Conservation (phyloP, 306 rosid genomes). For the Amphicarpaea edgeworthii region DNA sequence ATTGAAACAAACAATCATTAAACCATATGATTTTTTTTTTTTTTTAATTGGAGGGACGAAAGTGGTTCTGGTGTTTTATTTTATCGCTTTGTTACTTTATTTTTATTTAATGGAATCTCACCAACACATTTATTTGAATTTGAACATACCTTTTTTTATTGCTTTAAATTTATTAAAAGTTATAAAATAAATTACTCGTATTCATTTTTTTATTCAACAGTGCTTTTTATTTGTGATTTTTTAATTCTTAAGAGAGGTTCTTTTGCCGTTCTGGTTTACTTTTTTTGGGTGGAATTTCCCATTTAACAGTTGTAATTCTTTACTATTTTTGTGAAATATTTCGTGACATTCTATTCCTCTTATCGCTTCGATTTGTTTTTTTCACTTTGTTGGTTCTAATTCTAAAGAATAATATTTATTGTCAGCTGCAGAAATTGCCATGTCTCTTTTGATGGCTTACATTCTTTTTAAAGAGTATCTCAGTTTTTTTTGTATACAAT, state of each 20-base stretch:
- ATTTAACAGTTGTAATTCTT: background rate
- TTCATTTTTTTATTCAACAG: too few species aligned
- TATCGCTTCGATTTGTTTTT: conserved; percentile 2
- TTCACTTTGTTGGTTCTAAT: background rate
- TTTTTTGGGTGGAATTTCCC: background rate
- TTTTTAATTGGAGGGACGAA: conserved; percentile 8
- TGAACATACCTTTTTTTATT: background rate
- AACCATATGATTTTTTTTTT: conserved; percentile 3
- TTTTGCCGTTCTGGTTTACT: too few species aligned
- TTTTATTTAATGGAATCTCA: background rate
- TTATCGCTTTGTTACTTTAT: background rate
- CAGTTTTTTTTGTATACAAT: background rate
- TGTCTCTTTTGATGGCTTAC: background rate
- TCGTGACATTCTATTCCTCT: conserved; percentile 3
- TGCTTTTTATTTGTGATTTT: too few species aligned
- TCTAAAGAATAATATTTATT: background rate
- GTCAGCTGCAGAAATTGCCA: background rate
- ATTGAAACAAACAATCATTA: conserved; percentile 29
- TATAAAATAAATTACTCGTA: background rate
- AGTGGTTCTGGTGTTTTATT: background rate
- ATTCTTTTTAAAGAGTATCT: background rate
- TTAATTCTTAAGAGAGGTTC: too few species aligned
- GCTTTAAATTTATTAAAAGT: background rate
- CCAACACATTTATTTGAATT: background rate
- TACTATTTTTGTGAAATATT: background rate